Base-by-base conservation (phyloP, 305 asterid genomes). In the Fraxinus latifolia region DNA sequence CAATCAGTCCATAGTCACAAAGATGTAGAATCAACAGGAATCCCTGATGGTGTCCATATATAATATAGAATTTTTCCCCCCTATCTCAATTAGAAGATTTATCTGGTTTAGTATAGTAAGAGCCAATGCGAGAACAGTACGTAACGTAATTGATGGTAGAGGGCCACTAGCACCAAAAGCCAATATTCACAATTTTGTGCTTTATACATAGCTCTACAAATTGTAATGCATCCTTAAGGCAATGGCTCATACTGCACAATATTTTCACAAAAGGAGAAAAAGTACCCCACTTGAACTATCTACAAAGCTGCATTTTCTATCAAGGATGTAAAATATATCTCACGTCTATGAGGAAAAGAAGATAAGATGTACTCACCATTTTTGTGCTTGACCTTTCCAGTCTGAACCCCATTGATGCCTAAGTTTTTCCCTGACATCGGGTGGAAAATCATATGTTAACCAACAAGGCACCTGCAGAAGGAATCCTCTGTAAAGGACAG, bases 331-430 rank as follows among this genome's bases (percentile, higher is more conserved):
- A 12, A 8, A 37, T 81, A 58, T 15, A 78, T 31, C 33, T 0
- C 21, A 68, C 23, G 42, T 53, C 65, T 23, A 33, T 70, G 62
- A 84, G 81, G 70, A 27, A 83, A 85, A 21, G 19, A 68, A 78
- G 79, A 80, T 71, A 34, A 80, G 32, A 33, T 72, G 82, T 25
- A 47, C 91, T 81, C 75, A 93, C 98, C 99, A 94, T 86, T 95
- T 95, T 79, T 94, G 99, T 72, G 97, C 98, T 90, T 94, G 99
- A 86, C 99, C 99, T 86, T 91, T 92, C 99, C 99, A 95, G 86
- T 95, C 96, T 39, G 96, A 88, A 77, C 97, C 98, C 98, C 98
- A 95, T 86, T 87, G 97, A 82, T 58, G 83, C 17, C 85, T 93
- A 70, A 95, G 90, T 84, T 92, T 94, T 84, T 84, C 94, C 86